phyloP scores from a whole-genome alignment of 2,329 filamentous ascomycete species.

The Pseudocercospora macadamiae region DNA sequence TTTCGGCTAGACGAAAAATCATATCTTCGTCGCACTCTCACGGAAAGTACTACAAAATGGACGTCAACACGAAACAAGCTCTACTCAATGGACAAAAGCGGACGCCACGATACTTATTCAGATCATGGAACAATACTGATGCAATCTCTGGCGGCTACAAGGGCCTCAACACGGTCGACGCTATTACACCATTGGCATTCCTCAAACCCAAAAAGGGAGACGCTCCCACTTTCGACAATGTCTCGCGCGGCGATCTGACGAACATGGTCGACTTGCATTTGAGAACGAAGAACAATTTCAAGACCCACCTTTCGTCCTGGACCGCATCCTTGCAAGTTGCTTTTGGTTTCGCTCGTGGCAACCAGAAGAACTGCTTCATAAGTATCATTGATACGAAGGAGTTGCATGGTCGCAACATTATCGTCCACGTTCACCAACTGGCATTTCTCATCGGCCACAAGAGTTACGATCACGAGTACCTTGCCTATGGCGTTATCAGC shows the following conservation, averaged over 20 bases:
- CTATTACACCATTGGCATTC: constrained; percentile 10
- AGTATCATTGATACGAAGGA: constrained; percentile 14
- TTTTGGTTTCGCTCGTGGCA: background rate
- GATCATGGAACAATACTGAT: constrained; percentile 2
- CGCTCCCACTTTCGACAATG: background rate
- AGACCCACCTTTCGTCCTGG: constrained; percentile 14
- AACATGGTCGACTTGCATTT: background rate
- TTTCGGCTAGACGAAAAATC: too few relatives aligned
- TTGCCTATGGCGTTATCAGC: constrained; percentile 9
- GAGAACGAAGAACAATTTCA: background rate
- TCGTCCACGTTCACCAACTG: constrained; percentile 8
- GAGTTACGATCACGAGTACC: background rate
- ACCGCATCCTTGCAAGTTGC: constrained; percentile 2
- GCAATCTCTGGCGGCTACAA: background rate
- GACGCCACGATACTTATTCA: constrained; percentile 14
- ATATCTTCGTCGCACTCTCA: too few relatives aligned
- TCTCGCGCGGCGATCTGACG: background rate
- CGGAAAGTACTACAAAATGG: too few relatives aligned
- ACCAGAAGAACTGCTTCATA: background rate
- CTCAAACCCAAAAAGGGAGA: background rate
- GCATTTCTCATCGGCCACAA: background rate
- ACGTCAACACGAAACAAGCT: background rate
- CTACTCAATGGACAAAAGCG: constrained; percentile 6
- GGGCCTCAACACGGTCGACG: constrained; percentile 2
- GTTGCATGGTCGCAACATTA: background rate